phyloP scores from a whole-genome alignment of 352 stramenopile genomes.

The Poterioochromonas sp. region DNA sequence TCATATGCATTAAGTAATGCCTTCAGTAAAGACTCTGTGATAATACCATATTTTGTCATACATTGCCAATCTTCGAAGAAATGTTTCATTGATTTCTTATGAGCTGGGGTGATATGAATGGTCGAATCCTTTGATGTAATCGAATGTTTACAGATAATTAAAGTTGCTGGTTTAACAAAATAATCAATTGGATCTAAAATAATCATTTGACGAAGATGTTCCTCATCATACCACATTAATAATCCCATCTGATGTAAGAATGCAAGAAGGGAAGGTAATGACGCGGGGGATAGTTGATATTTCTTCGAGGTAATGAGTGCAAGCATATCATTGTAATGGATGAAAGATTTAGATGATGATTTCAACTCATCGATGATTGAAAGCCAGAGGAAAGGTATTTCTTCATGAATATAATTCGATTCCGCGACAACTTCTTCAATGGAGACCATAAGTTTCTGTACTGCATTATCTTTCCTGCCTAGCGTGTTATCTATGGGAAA shows the following conservation, averaged over 20 bases:
- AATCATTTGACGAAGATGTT: not conserved
- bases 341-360: not conserved
- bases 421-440: not conserved
- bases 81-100: not conserved
- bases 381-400: not conserved
- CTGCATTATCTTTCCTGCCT: not conserved
- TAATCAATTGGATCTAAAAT: slow-evolving; percentile 15
- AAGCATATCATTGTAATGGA: not conserved
- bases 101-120: not conserved
- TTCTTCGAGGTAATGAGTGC: not conserved
- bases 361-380: too few species aligned
- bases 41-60: not conserved
- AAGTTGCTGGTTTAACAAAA: slow-evolving; percentile 4
- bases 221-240: slow-evolving; percentile 6
- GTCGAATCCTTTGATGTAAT: not conserved
- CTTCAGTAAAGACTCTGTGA: not conserved
- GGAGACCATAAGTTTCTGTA: not conserved
- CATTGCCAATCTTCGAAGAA: not conserved
- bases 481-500: not conserved
- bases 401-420: not conserved
- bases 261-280: not conserved
- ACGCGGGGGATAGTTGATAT: not conserved
- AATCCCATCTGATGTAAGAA: slow-evolving; percentile 21
- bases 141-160: slow-evolving; percentile 4
- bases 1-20: not conserved